phyloP scores from a whole-genome alignment of 1,284 basidiomycete genomes.

The Anthracocystis panici-leucophaei region DNA sequence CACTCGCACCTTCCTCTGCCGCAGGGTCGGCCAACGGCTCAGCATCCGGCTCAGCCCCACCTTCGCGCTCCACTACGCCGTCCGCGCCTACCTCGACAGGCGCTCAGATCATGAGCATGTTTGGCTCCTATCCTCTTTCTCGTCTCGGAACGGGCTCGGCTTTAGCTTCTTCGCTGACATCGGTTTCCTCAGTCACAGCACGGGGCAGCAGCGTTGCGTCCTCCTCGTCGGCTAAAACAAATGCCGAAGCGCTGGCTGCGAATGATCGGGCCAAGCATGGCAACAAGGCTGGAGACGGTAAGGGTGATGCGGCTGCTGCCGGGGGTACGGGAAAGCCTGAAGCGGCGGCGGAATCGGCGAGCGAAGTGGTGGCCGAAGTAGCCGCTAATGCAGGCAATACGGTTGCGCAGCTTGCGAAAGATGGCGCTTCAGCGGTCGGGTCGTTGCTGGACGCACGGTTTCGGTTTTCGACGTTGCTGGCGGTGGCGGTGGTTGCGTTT shows the following conservation, averaged over 20 bases:
- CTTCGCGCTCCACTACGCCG: slow-evolving; percentile 40
- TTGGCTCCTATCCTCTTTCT: slow-evolving; percentile 58
- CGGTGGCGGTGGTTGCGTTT: slow-evolving; percentile 87
- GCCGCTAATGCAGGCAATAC: slow-evolving; percentile 33
- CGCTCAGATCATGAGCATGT: slow-evolving; percentile 59
- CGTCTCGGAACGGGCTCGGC: slow-evolving; percentile 50
- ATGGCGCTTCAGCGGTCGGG: slow-evolving; percentile 8
- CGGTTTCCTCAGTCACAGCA: slow-evolving; percentile 56
- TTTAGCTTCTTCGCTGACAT: slow-evolving; percentile 42
- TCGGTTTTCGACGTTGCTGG: slow-evolving; percentile 71
- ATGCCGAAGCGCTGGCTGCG: slow-evolving; percentile 43
- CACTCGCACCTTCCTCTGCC: slow-evolving; percentile 11
- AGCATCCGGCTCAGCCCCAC: slow-evolving; percentile 32
- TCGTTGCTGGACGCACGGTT: slow-evolving; percentile 22
- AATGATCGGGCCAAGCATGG: slow-evolving; percentile 35
- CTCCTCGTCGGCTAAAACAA: slow-evolving; percentile 31
- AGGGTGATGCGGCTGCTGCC: slow-evolving; percentile 1
- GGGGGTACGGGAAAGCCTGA: not conserved
- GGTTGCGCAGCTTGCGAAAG: slow-evolving; percentile 22
- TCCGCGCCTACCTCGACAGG: slow-evolving; percentile 42
- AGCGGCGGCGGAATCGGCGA: not conserved
- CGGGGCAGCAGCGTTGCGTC: slow-evolving; percentile 50
- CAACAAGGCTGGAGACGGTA: slow-evolving; percentile 13
- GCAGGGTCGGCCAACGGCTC: slow-evolving; percentile 24
- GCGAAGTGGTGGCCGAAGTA: slow-evolving; percentile 15